These are phyloP conservation scores for Pseudozyma tsukubaensis DNA, from an alignment of 1,284 basidiomycete genomes.

Conservation along the genomic window DNA sequence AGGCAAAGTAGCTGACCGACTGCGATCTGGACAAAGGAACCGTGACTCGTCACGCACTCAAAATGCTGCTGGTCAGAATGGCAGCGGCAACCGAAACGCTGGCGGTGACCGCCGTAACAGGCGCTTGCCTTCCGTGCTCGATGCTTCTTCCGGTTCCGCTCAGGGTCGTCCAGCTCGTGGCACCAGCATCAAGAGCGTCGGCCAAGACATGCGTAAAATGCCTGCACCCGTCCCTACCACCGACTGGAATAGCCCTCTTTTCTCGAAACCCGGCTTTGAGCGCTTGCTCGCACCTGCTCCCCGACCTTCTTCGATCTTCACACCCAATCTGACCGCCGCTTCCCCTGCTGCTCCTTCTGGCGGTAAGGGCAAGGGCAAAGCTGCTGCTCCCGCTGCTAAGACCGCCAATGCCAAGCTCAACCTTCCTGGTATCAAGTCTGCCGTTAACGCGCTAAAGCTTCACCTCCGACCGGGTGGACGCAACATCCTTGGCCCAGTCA, in stretches of 20 bases:
- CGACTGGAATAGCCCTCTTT: conserved; percentile 44
- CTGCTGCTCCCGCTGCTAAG: conserved; percentile 17
- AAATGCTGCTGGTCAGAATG: neutral
- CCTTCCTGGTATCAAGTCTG: conserved; percentile 39
- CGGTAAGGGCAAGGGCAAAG: conserved; percentile 38
- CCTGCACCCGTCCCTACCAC: conserved; percentile 28
- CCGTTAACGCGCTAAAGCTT: conserved; percentile 43
- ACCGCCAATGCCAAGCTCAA: conserved; percentile 20
- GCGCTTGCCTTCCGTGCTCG: conserved; percentile 36
- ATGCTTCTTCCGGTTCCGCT: conserved; percentile 15
- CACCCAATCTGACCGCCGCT: conserved; percentile 19
- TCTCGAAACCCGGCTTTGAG: conserved; percentile 34
- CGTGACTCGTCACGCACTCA: neutral
- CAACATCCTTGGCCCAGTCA: conserved; percentile 29
- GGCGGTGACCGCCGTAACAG: conserved; percentile 36
- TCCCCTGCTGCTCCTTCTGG: conserved; percentile 15
- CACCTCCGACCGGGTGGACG: conserved; percentile 38
- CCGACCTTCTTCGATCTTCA: conserved; percentile 23
- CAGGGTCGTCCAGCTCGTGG: conserved; percentile 3
- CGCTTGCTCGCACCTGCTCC: conserved; percentile 24
- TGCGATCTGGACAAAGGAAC: conserved; percentile 16
- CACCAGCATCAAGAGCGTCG: conserved; percentile 7
- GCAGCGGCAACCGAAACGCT: conserved; percentile 14
- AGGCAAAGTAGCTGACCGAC: conserved; percentile 14
- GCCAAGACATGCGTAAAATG: conserved; percentile 6